These are phyloP conservation scores for Myriangium duriaei DNA, from an alignment of 2,329 filamentous ascomycete species.

Conservation along the genomic window DNA sequence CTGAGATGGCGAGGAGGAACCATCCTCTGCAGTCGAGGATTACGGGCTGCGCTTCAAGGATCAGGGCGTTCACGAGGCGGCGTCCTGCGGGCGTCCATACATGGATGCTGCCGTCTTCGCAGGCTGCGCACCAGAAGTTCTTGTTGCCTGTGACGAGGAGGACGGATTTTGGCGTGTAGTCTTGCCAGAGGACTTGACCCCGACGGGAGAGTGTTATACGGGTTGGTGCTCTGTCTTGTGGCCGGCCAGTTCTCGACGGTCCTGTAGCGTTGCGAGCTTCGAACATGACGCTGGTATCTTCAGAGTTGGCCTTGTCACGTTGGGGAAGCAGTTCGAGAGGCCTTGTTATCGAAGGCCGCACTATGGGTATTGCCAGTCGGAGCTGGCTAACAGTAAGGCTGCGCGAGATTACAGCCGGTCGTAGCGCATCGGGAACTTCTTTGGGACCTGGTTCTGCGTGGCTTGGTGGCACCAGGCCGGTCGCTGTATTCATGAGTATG, in stretches of 20 bases:
- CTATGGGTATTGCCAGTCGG: conserved; percentile 73
- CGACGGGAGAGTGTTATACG: conserved; percentile 71
- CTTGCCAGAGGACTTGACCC: conserved; percentile 78
- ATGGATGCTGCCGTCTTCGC: conserved; percentile 82
- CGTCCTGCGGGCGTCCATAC: conserved; percentile 88
- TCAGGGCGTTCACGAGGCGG: conserved; percentile 68
- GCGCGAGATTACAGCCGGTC: conserved; percentile 77
- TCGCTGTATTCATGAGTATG: conserved; percentile 62
- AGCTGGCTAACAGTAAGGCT: conserved; percentile 70
- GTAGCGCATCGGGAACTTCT: conserved; percentile 66
- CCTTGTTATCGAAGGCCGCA: conserved; percentile 70
- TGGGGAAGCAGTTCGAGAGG: conserved; percentile 54
- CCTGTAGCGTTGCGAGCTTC: conserved; percentile 74
- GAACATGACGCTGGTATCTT: conserved; percentile 55
- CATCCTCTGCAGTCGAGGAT: conserved; percentile 82
- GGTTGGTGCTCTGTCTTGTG: conserved; percentile 64
- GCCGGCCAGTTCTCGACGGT: conserved; percentile 45
- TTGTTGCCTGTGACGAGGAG: conserved; percentile 85
- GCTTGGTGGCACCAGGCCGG: conserved; percentile 67
- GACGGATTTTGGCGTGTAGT: conserved; percentile 75
- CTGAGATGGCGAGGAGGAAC: conserved; percentile 82
- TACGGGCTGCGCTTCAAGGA: conserved; percentile 85
- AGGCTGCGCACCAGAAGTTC: conserved; percentile 83
- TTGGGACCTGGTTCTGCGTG: conserved; percentile 48
- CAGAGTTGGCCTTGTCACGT: conserved; percentile 29